phyloP scores from a whole-genome alignment of 1,139 yeast genomes.

The Yamadazyma taylorii region DNA sequence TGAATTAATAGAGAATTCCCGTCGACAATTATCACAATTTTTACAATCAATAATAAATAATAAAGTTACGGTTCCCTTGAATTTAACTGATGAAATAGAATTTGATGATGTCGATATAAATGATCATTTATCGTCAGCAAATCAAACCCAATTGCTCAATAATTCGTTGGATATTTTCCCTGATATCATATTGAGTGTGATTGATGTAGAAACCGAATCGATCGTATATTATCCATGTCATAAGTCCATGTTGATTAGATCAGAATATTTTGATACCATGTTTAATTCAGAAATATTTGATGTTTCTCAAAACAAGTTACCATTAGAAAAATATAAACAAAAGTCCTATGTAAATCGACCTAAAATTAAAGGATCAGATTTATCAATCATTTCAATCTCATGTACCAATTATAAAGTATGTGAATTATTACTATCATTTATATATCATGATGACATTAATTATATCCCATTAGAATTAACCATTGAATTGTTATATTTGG shows the following conservation, averaged over 20 bases:
- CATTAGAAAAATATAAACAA: conserved; percentile 3
- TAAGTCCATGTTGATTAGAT: conserved; percentile 56
- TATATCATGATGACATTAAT: conserved; percentile 59
- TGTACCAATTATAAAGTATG: conserved; percentile 39
- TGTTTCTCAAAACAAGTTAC: conserved; percentile 17
- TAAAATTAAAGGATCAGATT: conserved; percentile 18
- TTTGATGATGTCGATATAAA: conserved; percentile 33
- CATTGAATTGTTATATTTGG: conserved; percentile 56
- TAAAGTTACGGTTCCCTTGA: conserved; percentile 13
- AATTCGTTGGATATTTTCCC: conserved; percentile 33
- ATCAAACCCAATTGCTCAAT: conserved; percentile 18
- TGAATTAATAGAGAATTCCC: conserved; percentile 47
- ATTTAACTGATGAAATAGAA: conserved; percentile 22
- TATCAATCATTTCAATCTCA: conserved; percentile 34
- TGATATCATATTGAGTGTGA: conserved; percentile 48
- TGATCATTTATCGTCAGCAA: conserved; percentile 16
- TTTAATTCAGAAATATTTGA: conserved; percentile 48
- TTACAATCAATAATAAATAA: conserved; percentile 39
- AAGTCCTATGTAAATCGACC: conserved; percentile 24
- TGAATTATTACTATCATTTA: conserved; percentile 53
- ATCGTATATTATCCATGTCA: conserved; percentile 59
- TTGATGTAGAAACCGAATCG: conserved; percentile 28
- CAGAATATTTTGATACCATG: conserved; percentile 67
- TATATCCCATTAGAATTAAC: conserved; percentile 51
- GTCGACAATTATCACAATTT: conserved; percentile 43